Evolutionary conservation across 192 early-diverging fungal species (phyloP).

Genomic region (Podila minutissima): DNA sequence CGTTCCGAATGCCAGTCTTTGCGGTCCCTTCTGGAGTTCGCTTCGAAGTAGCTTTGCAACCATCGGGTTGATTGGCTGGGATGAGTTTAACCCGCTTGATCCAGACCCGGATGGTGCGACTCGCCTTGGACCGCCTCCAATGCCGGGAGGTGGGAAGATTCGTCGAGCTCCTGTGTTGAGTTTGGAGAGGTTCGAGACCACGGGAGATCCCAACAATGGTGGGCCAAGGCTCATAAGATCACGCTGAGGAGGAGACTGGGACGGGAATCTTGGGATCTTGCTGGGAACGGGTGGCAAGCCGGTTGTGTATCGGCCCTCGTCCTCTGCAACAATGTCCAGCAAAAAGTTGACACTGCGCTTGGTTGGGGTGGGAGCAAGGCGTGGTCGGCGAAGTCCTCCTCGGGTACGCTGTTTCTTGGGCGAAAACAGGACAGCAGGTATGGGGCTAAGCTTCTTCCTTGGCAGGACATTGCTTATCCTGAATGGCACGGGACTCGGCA

Average conservation of each 20-base stretch:
- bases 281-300: conserved; percentile 14
- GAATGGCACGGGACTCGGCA: conserved; percentile 5
- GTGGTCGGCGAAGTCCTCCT: conserved; percentile 32
- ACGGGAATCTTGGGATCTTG: conserved; percentile 8
- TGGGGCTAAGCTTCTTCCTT: conserved; percentile 11
- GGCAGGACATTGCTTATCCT: neutral
- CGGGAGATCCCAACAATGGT: neutral
- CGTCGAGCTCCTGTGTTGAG: neutral
- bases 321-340: conserved; percentile 37
- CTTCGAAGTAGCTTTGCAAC: neutral
- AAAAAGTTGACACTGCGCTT: conserved; percentile 43
- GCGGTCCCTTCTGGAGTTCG: conserved; percentile 4
- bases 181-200: neutral
- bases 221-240: neutral
- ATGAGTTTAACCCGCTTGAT: neutral
- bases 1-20: neutral
- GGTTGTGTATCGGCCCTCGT: conserved; percentile 28
- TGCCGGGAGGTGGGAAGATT: conserved; percentile 2
- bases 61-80: neutral
- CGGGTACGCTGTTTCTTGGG: conserved; percentile 23
- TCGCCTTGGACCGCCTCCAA: conserved; percentile 27
- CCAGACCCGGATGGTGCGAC: conserved; percentile 2
- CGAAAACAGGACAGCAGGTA: conserved; percentile 25
- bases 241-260: neutral
- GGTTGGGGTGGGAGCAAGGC: conserved; percentile 10